These are phyloP conservation scores for Didymella pinodella DNA, from an alignment of 2,329 filamentous ascomycete species.

Conservation along the genomic window DNA sequence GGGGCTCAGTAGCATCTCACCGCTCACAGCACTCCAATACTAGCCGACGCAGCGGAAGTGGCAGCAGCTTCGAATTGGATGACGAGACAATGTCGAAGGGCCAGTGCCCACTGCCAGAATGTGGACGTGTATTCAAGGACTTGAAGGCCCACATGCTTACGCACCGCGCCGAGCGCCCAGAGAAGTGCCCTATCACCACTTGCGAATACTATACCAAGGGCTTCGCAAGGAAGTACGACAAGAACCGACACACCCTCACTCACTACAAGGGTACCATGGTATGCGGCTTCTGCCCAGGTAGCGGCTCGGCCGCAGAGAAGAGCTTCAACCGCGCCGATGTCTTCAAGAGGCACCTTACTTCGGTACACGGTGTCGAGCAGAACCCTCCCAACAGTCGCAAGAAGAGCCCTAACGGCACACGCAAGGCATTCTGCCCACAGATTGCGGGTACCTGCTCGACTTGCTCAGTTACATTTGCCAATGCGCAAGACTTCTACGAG, in stretches of 20 bases:
- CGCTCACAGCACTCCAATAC: slow-evolving; percentile 70
- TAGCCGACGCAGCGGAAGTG: slow-evolving; percentile 59
- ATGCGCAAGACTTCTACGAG: slow-evolving; percentile 96
- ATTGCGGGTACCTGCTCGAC: slow-evolving; percentile 90
- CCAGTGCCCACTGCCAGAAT: slow-evolving; percentile 82
- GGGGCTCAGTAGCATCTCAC: slow-evolving; percentile 74
- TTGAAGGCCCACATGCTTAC: slow-evolving; percentile 94
- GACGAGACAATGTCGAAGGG: slow-evolving; percentile 69
- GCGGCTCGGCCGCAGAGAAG: slow-evolving; percentile 88
- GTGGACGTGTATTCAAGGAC: slow-evolving; percentile 87
- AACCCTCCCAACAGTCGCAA: slow-evolving; percentile 90
- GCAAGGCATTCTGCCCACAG: slow-evolving; percentile 71
- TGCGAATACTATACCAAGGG: slow-evolving; percentile 94
- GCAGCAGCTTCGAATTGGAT: slow-evolving; percentile 51
- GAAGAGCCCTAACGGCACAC: slow-evolving; percentile 62
- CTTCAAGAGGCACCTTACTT: slow-evolving; percentile 92
- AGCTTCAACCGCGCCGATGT: slow-evolving; percentile 95
- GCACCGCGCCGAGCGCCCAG: slow-evolving; percentile 86
- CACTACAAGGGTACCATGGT: slow-evolving; percentile 99
- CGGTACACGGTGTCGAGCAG: slow-evolving; percentile 91
- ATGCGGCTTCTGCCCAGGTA: slow-evolving; percentile 91
- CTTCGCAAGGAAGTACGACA: slow-evolving; percentile 95
- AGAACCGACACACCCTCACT: slow-evolving; percentile 91
- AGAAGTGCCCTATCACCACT: slow-evolving; percentile 91
- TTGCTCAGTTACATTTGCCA: slow-evolving; percentile 82